A percentile compares a stretch with the other conserved stretches of the same genome.
Evolutionary conservation across 257 asterid genomes (phyloP).

Genomic region (Salvia rosmarinus): DNA sequence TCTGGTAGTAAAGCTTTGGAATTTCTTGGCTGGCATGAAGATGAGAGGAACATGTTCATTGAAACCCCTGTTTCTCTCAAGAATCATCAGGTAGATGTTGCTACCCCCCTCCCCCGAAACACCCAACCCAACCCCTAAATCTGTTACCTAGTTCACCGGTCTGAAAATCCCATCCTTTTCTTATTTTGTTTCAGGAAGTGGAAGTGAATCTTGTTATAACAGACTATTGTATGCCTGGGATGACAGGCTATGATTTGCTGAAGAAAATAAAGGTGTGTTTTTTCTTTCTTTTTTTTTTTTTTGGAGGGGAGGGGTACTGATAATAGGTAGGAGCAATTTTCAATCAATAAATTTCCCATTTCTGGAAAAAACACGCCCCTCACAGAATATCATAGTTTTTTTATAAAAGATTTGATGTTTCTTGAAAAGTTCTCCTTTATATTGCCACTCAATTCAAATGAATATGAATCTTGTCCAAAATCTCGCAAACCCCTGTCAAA

Average conservation of each 20-base stretch:
- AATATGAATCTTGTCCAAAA: conserved; percentile 33
- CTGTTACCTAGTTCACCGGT: background rate
- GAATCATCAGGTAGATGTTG: conserved; percentile 27
- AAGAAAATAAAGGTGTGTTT: conserved; percentile 53
- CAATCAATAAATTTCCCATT: conserved; percentile 22
- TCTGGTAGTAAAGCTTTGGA: conserved; percentile 63
- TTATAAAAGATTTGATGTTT: conserved; percentile 23
- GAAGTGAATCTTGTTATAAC: conserved; percentile 58
- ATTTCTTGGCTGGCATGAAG: conserved; percentile 51
- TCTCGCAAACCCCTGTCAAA: conserved; percentile 13
- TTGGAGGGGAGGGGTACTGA: no score
- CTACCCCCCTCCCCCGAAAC: no score
- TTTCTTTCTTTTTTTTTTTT: no score
- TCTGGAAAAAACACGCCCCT: conserved; percentile 26
- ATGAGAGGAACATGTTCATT: conserved; percentile 31
- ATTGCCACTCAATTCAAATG: conserved; percentile 42
- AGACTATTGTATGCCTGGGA: conserved; percentile 67
- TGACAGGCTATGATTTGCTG: conserved; percentile 69
- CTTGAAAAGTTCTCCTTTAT: conserved; percentile 35
- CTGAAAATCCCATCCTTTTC: conserved; percentile 10
- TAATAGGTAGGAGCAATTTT: background rate
- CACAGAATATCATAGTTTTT: conserved; percentile 12
- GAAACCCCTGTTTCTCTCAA: conserved; percentile 34
- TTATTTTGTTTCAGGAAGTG: conserved; percentile 45
- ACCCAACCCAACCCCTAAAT: background rate